These are phyloP conservation scores for Singerocomus inundabilis DNA, from an alignment of 1,284 basidiomycete genomes.

Conservation along the genomic window DNA sequence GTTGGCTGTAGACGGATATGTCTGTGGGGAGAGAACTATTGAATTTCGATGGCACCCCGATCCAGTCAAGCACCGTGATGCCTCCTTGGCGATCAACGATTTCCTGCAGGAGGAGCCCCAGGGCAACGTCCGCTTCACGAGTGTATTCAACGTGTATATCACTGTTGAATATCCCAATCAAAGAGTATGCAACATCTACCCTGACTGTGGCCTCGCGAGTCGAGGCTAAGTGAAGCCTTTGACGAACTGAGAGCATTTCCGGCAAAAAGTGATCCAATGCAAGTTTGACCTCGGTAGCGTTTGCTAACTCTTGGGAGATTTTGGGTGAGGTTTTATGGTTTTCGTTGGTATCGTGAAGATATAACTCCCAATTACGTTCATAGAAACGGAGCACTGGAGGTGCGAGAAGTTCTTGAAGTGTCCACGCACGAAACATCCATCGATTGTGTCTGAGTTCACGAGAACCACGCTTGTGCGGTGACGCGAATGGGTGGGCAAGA, in stretches of 20 bases:
- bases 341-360: not conserved
- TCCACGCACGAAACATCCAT: slow-evolving; percentile 18
- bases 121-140: slow-evolving; percentile 8
- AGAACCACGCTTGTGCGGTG: not conserved
- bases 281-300: not conserved
- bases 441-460: slow-evolving; percentile 7
- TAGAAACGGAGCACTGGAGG: no score
- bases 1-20: slow-evolving; percentile 9
- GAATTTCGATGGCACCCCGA: slow-evolving; percentile 15
- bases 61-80: slow-evolving; percentile 17
- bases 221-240: slow-evolving; percentile 13
- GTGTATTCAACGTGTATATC: slow-evolving; percentile 5
- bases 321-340: slow-evolving; percentile 11
- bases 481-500: slow-evolving; percentile 9
- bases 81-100: slow-evolving; percentile 6
- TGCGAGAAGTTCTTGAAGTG: no score
- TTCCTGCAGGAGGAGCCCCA: slow-evolving; percentile 17
- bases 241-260: not conserved
- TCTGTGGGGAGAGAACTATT: slow-evolving; percentile 12
- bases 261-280: slow-evolving; percentile 8
- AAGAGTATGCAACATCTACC: slow-evolving; percentile 15
- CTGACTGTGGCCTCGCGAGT: slow-evolving; percentile 10
- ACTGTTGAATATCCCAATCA: slow-evolving; percentile 17
- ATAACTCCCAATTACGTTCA: slow-evolving; percentile 7
- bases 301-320: slow-evolving; percentile 3